These are phyloP conservation scores for Penicillium corylophilum DNA, from an alignment of 2,329 filamentous ascomycete genomes.

Conservation along the genomic window DNA sequence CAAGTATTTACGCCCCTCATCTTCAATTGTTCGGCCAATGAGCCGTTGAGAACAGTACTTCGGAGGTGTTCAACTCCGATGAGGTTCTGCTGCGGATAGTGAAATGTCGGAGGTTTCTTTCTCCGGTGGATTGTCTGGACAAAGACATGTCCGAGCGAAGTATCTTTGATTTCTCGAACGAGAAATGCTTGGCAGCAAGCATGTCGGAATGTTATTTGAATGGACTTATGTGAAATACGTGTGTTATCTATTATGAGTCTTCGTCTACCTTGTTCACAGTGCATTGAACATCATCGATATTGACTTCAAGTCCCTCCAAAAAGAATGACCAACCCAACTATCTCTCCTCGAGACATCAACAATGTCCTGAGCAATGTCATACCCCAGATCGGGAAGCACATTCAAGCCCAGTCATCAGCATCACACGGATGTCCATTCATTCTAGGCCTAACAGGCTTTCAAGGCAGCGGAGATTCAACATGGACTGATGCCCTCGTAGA, in stretches of 20 bases:
- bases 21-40: constrained; percentile 3
- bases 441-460: constrained; percentile 15
- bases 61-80: constrained; percentile 13
- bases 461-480: constrained; percentile 20
- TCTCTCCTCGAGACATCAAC: constrained; percentile 4
- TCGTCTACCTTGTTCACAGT: too few species aligned
- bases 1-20: constrained; percentile 6
- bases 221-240: background rate
- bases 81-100: background rate
- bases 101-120: background rate
- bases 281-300: too few species aligned
- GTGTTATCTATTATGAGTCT: background rate
- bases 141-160: constrained; percentile 16
- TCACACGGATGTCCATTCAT: constrained; percentile 7
- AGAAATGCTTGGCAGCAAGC: background rate
- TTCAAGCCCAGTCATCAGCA: background rate
- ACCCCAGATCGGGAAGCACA: constrained; percentile 6
- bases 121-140: constrained; percentile 5
- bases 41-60: background rate
- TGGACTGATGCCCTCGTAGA: constrained; percentile 16
- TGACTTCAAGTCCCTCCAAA: too few species aligned
- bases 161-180: too few species aligned
- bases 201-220: background rate
- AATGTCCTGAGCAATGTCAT: constrained; percentile 2
- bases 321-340: background rate